phyloP scores from a whole-genome alignment of 2,329 filamentous ascomycete genomes.

The Teratosphaeria viscida region DNA sequence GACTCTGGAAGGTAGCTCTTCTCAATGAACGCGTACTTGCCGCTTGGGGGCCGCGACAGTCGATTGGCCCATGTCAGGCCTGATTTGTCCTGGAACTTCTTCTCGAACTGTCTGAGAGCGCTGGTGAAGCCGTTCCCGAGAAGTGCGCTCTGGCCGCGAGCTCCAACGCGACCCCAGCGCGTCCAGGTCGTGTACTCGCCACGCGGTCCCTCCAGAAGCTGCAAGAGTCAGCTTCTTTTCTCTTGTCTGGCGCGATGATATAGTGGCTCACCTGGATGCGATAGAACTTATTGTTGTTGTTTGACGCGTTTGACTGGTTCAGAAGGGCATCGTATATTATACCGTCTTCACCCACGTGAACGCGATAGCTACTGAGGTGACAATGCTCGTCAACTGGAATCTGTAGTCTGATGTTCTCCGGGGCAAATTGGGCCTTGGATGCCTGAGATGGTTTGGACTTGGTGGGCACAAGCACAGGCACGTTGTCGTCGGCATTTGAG shows the following conservation, averaged over 20 bases:
- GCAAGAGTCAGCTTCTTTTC: not conserved
- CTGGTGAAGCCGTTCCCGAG: conserved; percentile 30
- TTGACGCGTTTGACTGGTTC: conserved; percentile 61
- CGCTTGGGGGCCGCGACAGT: conserved; percentile 44
- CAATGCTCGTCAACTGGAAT: conserved; percentile 40
- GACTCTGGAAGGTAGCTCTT: conserved; percentile 62
- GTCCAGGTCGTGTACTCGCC: conserved; percentile 39
- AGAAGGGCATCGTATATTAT: conserved; percentile 69
- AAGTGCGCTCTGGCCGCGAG: conserved; percentile 36
- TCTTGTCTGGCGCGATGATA: not conserved
- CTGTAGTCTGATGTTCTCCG: conserved; percentile 23
- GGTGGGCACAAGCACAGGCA: not conserved
- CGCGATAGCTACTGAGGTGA: conserved; percentile 29
- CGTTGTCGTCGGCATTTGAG: conserved; percentile 1
- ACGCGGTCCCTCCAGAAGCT: conserved; percentile 33
- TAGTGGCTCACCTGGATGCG: conserved; percentile 49
- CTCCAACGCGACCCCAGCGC: conserved; percentile 68
- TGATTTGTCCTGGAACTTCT: conserved; percentile 49
- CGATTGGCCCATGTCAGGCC: conserved; percentile 43
- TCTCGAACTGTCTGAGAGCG: conserved; percentile 38
- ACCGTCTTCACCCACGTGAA: conserved; percentile 54
- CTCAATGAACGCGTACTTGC: conserved; percentile 73
- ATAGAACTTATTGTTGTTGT: conserved; percentile 80
- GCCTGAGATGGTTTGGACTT: not conserved
- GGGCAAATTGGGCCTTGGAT: conserved; percentile 1